Percentiles rank a stretch among this genome's conserved stretches.
Evolutionary conservation across 108 stramenopile species (phyloP).

Genomic region (Nitzschia putrida): DNA sequence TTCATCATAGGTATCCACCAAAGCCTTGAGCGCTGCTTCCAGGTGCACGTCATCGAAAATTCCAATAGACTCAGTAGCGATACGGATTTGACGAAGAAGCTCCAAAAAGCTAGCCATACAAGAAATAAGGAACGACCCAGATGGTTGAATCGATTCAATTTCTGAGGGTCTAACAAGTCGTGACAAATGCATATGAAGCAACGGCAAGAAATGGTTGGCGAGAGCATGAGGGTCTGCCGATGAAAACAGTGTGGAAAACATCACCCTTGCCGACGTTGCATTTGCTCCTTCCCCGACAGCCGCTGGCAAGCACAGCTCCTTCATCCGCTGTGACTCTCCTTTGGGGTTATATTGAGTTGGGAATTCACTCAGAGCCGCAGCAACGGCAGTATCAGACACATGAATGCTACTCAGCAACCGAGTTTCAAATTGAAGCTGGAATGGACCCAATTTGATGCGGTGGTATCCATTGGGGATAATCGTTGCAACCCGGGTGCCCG

Average conservation of each 20-base stretch:
- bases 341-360: constrained; percentile 32
- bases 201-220: constrained; percentile 40
- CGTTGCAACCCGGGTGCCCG: constrained; percentile 61
- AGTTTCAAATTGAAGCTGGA: constrained; percentile 75
- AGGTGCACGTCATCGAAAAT: constrained; percentile 2
- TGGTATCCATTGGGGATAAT: constrained; percentile 84
- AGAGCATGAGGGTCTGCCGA: constrained; percentile 39
- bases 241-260: constrained; percentile 29
- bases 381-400: constrained; percentile 68
- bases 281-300: neutral
- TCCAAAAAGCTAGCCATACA: constrained; percentile 49
- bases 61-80: neutral
- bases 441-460: constrained; percentile 73
- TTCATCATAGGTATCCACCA: constrained; percentile 44
- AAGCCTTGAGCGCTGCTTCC: constrained; percentile 23
- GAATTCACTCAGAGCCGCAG: constrained; percentile 66
- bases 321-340: neutral
- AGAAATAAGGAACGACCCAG: constrained; percentile 31
- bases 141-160: neutral
- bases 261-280: neutral
- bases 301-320: constrained; percentile 11
- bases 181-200: constrained; percentile 45
- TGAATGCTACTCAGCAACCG: constrained; percentile 72
- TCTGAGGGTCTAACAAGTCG: constrained; percentile 35
- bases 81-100: constrained; percentile 32